A percentile compares a stretch with the other conserved stretches of the same genome.
phyloP scores from a whole-genome alignment of 179 eudicot species.

The Silene vulgaris region DNA sequence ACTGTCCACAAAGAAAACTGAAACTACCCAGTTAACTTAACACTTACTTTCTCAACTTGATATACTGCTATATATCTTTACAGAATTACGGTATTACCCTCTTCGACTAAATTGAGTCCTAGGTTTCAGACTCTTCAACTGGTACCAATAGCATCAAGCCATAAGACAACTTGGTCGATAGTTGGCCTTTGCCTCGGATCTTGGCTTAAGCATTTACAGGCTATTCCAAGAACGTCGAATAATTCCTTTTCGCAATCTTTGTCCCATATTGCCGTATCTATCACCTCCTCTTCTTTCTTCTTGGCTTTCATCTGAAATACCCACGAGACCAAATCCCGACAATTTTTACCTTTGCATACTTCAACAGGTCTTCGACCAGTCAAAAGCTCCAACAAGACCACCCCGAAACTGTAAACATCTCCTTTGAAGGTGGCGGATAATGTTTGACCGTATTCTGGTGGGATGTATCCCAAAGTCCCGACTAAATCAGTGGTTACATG shows the following conservation, averaged over 20 bases:
- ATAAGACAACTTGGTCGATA: slow-evolving; percentile 76
- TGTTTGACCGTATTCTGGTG: slow-evolving; percentile 86
- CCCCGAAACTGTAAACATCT: slow-evolving; percentile 89
- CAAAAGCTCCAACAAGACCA: slow-evolving; percentile 78
- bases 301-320: slow-evolving; percentile 78
- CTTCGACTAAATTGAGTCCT: slow-evolving; percentile 22
- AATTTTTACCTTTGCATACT: slow-evolving; percentile 81
- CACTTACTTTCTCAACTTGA: slow-evolving; percentile 8
- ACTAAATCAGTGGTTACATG: slow-evolving; percentile 94
- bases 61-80: slow-evolving; percentile 29
- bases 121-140: slow-evolving; percentile 23
- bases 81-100: slow-evolving; percentile 26
- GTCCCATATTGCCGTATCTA: slow-evolving; percentile 57
- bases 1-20: slow-evolving; percentile 19
- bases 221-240: slow-evolving; percentile 56
- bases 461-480: slow-evolving; percentile 86
- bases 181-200: slow-evolving; percentile 77
- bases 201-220: slow-evolving; percentile 68
- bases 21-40: slow-evolving; percentile 20
- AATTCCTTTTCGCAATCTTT: slow-evolving; percentile 60
- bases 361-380: slow-evolving; percentile 84
- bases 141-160: slow-evolving; percentile 53
- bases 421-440: slow-evolving; percentile 88
- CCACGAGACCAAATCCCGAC: slow-evolving; percentile 82
- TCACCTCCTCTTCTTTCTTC: slow-evolving; percentile 59